Evolutionary conservation across 441 rosid genomes (phyloP).

Genomic region (Erodium trifolium): DNA sequence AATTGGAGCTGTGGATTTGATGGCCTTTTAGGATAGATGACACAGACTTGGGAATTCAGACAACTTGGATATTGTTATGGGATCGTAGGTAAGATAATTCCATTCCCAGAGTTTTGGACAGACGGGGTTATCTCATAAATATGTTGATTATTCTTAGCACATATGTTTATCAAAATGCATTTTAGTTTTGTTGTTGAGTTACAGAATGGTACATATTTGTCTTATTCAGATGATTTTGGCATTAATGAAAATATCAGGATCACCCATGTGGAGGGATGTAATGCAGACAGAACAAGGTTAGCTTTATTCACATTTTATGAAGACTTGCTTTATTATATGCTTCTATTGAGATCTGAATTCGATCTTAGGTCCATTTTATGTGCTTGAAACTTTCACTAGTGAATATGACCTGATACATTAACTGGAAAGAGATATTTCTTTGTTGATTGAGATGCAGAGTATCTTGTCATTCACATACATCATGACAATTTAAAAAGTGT

Average conservation of each 20-base stretch:
- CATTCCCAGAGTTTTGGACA: not conserved
- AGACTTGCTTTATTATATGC: conserved; percentile 4
- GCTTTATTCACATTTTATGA: not conserved
- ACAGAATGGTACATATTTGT: not conserved
- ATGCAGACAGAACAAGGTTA: conserved; percentile 8
- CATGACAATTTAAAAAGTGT: not conserved
- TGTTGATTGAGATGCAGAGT: not conserved
- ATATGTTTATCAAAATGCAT: not conserved
- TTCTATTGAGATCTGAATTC: not conserved
- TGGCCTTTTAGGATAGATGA: not conserved
- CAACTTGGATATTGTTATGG: not conserved
- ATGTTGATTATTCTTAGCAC: not conserved
- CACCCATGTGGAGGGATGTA: conserved; percentile 8
- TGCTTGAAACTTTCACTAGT: not conserved
- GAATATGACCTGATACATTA: not conserved
- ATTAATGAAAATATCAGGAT: conserved; percentile 13
- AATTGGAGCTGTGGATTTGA: not conserved
- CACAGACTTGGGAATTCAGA: not conserved
- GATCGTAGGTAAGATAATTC: not conserved
- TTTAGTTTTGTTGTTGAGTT: conserved; percentile 4
- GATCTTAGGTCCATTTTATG: conserved; percentile 3
- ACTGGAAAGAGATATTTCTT: not conserved
- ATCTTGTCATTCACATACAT: not conserved
- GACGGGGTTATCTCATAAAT: not conserved
- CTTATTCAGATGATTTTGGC: conserved; percentile 2